Base-by-base conservation (phyloP, 2,329 filamentous ascomycete genomes). In the Coccinonectria pachysandricola region DNA sequence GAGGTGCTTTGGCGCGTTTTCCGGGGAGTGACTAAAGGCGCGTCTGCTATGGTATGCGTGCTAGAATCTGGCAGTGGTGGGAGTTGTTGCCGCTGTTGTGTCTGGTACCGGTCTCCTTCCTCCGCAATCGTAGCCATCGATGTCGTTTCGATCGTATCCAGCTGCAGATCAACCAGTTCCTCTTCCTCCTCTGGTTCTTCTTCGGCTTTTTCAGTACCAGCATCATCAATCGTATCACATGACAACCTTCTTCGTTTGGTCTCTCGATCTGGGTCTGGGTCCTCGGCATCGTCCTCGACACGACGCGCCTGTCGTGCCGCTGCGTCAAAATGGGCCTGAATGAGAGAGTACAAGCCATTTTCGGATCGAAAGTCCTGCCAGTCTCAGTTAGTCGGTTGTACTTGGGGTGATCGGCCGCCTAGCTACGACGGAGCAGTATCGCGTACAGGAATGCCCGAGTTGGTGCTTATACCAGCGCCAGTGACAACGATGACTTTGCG, bases 381-480 rank as follows among this genome's bases (percentile, higher is more conserved):
- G 12, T 19, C n/a, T n/a, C n/a, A n/a, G n/a, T n/a, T n/a, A n/a
- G n/a, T n/a, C n/a, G n/a, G n/a, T n/a, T n/a, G n/a, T n/a, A n/a
- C n/a, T n/a, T n/a, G n/a, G n/a, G n/a, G n/a, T n/a, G n/a, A n/a
- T n/a, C n/a, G n/a, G n/a, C n/a, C n/a, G n/a, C n/a, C n/a, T n/a
- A n/a, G n/a, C n/a, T n/a, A n/a, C n/a, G n/a, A n/a, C n/a, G n/a
- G n/a, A n/a, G n/a, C n/a, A n/a, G n/a, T n/a, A n/a, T n/a, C n/a
- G 28, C 49, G 35, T 60, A 82, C 78, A 26, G 78, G 78, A 46
- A 83, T 83, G 29, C 79, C 79, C 36, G 75, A 81, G 48, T 81
- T 83, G 26, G 79, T 83, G 47, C 75, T 80, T 46, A 83, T 83
- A 27, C 78, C 78, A 24, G 78, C 78, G 25, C 79, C 78, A 1